A percentile compares a stretch with the other conserved stretches of the same genome.
phyloP scores from a whole-genome alignment of 371 early-diverging fungal species.

The Paraphysoderma sedebokerense region DNA sequence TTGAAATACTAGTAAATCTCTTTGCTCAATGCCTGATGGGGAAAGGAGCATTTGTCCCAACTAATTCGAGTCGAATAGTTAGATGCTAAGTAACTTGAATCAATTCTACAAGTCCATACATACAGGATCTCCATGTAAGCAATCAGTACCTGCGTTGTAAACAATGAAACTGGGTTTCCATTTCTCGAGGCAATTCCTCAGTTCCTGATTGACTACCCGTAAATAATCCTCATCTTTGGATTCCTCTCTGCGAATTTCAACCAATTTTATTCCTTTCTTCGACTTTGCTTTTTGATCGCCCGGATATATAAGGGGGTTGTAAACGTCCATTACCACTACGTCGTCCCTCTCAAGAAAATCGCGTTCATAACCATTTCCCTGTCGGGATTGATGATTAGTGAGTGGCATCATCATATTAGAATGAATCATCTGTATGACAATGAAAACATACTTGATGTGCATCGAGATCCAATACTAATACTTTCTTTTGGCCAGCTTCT shows the following conservation, averaged over 20 bases:
- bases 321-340: constrained; percentile 5
- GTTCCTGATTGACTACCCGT: too few species aligned
- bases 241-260: too few species aligned
- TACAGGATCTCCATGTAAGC: constrained; percentile 5
- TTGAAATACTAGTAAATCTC: constrained; percentile 6
- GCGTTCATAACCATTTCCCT: constrained; percentile 9
- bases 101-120: too few species aligned
- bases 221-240: too few species aligned
- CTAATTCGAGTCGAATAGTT: too few species aligned
- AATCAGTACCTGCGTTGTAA: constrained; percentile 8
- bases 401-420: too few species aligned
- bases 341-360: constrained; percentile 4
- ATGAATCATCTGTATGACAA: background rate
- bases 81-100: too few species aligned
- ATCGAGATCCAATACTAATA: constrained; percentile 8
- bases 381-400: too few species aligned
- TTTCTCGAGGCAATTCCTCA: constrained; percentile 4
- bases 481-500: constrained; percentile 2
- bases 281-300: constrained; percentile 4
- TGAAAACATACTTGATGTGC: constrained; percentile 6
- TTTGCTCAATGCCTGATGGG: constrained; percentile 2
- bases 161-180: constrained; percentile 6
- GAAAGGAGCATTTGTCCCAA: constrained; percentile 4
- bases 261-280: too few species aligned
- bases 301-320: constrained; percentile 5